These are phyloP conservation scores for Penicillium sp. DNA, from an alignment of 2,329 filamentous ascomycete genomes.

Conservation along the genomic window DNA sequence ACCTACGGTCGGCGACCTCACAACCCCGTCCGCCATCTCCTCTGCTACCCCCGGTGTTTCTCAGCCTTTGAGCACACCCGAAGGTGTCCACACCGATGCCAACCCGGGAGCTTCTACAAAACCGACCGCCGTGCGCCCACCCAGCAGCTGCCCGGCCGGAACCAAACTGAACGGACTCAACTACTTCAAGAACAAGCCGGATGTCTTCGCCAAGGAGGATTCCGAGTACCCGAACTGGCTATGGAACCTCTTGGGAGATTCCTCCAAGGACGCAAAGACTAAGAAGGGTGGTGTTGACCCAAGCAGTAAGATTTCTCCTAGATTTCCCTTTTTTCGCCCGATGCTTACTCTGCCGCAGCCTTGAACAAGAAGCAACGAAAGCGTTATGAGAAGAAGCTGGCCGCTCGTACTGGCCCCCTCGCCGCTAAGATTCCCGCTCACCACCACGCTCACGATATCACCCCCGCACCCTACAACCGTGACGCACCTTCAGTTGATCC, in stretches of 20 bases:
- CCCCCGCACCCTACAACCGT: constrained; percentile 37
- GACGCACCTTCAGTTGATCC: constrained; percentile 20
- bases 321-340: not conserved
- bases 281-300: constrained; percentile 39
- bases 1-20: constrained; percentile 29
- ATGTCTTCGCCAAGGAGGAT: constrained; percentile 46
- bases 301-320: constrained; percentile 34
- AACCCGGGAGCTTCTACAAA: constrained; percentile 29
- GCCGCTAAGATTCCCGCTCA: constrained; percentile 45
- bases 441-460: constrained; percentile 47
- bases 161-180: constrained; percentile 43
- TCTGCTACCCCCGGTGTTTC: constrained; percentile 41
- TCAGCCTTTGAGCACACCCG: constrained; percentile 42
- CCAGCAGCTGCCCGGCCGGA: constrained; percentile 41
- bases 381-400: constrained; percentile 48
- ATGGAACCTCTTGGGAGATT: constrained; percentile 43
- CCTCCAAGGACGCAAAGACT: constrained; percentile 31
- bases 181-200: constrained; percentile 48
- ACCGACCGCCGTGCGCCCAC: constrained; percentile 26
- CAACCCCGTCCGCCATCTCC: constrained; percentile 38
- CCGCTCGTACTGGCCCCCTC: constrained; percentile 37
- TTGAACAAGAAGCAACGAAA: constrained; percentile 50
- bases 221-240: constrained; percentile 50
- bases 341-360: constrained; percentile 29
- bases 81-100: constrained; percentile 29